Base-by-base conservation (phyloP, 805 yeast species). In the Tetrapisispora taiwanensis region DNA sequence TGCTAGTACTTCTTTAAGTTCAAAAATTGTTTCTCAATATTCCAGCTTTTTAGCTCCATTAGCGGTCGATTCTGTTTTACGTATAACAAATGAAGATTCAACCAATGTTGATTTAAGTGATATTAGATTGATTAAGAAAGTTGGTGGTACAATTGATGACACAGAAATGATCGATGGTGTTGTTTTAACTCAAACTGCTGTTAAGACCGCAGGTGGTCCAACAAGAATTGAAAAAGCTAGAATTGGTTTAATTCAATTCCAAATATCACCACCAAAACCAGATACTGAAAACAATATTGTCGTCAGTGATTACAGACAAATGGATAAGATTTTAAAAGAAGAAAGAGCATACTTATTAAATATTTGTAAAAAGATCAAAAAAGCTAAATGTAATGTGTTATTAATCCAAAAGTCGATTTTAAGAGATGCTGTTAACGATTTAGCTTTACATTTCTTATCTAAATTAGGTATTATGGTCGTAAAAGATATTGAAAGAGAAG, bases 321-420 rank as follows among this genome's bases (percentile, higher is more conserved):
- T 92, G 99, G 99, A 92, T 68, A 92, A 90, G 70, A 92, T 92
- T 55, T 73, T 92, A 62, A 92, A 94, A 62, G 99, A 92, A 69
- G 98, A 92, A 73, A 81, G 99, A 63, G 92, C 95, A 26, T 92
- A 92, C 63, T 70, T 92, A 59, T 75, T 92, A 62, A 90, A 90
- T 65, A 84, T 92, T 62, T 89, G 96, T 72, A 92, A 92, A 68
- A 87, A 86, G 63, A 87, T 92, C 69, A 92, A 94, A 63, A 92
- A 92, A 74, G 83, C 97, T 52, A 92, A 89, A 68, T 92, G 98
- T 72, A 89, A 89, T 55, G 96, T 88, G 46, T 65, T 88, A 53
- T 71, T 88, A 56, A 84, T 88, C 51, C 97, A 88, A 66, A 88
- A 88, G 66, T 84, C 95, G n/a, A 88, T 88, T 54, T 72, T 88